Base-by-base conservation (phyloP, 2,329 filamentous ascomycete species). In the Clarireedia paspali region DNA sequence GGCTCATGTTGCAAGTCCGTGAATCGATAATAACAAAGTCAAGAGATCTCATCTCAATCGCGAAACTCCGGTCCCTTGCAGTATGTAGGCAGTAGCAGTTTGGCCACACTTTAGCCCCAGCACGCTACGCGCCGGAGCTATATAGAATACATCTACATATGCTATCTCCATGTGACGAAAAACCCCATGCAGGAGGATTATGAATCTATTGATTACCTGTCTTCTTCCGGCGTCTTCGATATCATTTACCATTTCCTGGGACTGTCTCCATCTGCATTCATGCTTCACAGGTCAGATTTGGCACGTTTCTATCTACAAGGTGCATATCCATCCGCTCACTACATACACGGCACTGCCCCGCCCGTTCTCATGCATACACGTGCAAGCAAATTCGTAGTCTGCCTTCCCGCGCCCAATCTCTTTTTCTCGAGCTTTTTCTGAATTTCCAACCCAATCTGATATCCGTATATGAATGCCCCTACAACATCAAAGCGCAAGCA, bases 121-220 rank as follows among this genome's bases (percentile, higher is more conserved):
- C 51, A 53, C 47, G 14, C 20, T 53, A 53, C 42, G 51, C 51
- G 51, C 51, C 44, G 30, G 48, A 53, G 51, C 51, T 17, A 17
- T 40, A 53, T n/a, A 30, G 7, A 17, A 23, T 40, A 6, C 34
- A n/a, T 39, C 20, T 2, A 40, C 39, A n/a, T 15, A 42, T 42
- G 10, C n/a, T 39, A 46, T 47, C 30, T 17, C 47, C 40, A 47
- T 26, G 26, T 53, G 27, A 47, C 12, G 27, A 3, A 42, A 50
- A 50, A 17, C 4, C 30, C 10, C 30, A 12, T 34, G 30, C 30
- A 4, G 23, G 38, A 6, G 27, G 30, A 9, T 10, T 15, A 39
- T 47, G 15, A n/a, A 46, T 39, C 15, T 42, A 45, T 52, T 45
- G 50, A 45, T 45, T 53, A 14, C 36, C 20, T 46, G 10, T 27